phyloP scores from a whole-genome alignment of 164 flowering plant species.

The Umbellularia californica region DNA sequence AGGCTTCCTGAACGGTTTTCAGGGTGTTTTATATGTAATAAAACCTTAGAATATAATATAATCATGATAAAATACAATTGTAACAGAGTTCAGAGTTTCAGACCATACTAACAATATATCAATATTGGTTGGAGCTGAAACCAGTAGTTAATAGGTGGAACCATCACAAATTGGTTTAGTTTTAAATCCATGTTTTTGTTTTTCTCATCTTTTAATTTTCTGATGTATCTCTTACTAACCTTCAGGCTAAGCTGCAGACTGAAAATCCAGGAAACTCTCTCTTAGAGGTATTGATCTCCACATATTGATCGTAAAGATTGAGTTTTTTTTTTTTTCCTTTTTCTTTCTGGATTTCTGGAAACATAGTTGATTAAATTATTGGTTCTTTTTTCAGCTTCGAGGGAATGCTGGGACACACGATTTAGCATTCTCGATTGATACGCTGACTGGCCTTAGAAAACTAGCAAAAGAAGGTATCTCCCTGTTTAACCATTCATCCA shows the following conservation, averaged over 20 bases:
- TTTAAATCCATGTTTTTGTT: neutral
- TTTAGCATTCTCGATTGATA: slow-evolving; percentile 68
- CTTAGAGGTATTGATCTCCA: slow-evolving; percentile 58
- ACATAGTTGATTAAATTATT: neutral
- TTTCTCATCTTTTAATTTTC: neutral
- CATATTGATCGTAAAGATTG: neutral
- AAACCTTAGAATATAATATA: too few species aligned
- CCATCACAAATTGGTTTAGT: neutral
- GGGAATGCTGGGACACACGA: slow-evolving; percentile 99
- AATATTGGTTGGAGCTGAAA: too few species aligned
- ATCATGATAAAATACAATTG: too few species aligned
- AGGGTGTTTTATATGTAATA: too few species aligned
- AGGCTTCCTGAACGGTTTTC: too few species aligned
- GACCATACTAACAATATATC: too few species aligned
- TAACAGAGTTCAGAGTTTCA: too few species aligned
- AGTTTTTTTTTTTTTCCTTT: too few species aligned
- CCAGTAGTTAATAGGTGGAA: too few species aligned
- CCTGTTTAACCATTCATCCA: neutral
- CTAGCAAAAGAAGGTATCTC: slow-evolving; percentile 71
- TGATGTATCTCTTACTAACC: slow-evolving; percentile 1
- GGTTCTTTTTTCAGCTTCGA: slow-evolving; percentile 45
- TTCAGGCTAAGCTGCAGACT: slow-evolving; percentile 70
- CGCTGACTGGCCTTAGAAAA: slow-evolving; percentile 51
- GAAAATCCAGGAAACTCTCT: slow-evolving; percentile 79
- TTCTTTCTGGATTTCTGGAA: neutral